phyloP scores from a whole-genome alignment of 2,329 filamentous ascomycete genomes.

The Akanthomyces uredinophilus region DNA sequence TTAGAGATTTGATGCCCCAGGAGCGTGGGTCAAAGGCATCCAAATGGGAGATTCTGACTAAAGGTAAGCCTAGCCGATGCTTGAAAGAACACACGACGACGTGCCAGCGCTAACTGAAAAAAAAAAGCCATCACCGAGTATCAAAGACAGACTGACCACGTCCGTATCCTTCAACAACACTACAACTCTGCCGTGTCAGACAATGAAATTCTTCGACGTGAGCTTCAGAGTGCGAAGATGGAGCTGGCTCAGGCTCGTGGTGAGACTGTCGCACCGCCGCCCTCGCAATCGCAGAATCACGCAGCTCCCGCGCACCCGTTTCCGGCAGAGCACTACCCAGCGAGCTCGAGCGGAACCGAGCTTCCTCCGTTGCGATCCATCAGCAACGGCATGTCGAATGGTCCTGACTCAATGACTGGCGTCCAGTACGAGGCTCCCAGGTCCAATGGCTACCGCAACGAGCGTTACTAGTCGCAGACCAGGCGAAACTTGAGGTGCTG shows the following conservation, averaged over 20 bases:
- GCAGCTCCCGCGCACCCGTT: conserved; percentile 25
- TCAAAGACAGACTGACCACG: conserved; percentile 47
- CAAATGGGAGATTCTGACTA: conserved; percentile 85
- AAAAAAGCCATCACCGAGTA: conserved; percentile 59
- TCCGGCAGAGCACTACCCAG: conserved; percentile 26
- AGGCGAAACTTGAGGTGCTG: not conserved
- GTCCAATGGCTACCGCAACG: conserved; percentile 42
- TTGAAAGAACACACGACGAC: not conserved
- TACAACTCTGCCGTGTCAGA: conserved; percentile 39
- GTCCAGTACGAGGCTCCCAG: conserved; percentile 54
- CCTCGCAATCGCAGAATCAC: conserved; percentile 25
- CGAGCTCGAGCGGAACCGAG: conserved; percentile 38
- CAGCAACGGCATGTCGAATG: conserved; percentile 36
- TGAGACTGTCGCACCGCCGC: conserved; percentile 21
- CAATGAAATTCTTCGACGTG: conserved; percentile 44
- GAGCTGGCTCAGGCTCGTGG: conserved; percentile 44
- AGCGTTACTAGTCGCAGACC: conserved; percentile 27
- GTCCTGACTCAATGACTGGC: conserved; percentile 59
- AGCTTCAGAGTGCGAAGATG: conserved; percentile 42
- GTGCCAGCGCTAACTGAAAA: conserved; percentile 23
- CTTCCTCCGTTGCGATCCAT: conserved; percentile 54
- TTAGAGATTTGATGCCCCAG: conserved; percentile 73
- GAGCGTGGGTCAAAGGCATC: conserved; percentile 79
- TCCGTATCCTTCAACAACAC: conserved; percentile 43
- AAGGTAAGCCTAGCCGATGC: conserved; percentile 51